Conservation (phyloP, 2,329 filamentous ascomycete species). For the Stemphylium lycopersici region DNA sequence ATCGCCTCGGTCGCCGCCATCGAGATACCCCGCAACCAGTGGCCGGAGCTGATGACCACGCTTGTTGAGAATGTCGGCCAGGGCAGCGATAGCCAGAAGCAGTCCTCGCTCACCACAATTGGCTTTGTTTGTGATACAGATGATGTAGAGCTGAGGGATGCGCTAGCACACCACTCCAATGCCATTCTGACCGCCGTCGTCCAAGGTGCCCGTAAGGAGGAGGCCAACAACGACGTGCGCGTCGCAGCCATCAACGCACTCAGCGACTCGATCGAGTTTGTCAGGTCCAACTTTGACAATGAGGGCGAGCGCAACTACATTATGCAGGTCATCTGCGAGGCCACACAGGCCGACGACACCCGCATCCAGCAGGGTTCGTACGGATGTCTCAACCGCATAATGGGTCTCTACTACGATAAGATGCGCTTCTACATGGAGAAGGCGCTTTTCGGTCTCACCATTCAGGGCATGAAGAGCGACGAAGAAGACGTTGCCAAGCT, state of each 20-base stretch:
- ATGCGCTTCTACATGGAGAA: constrained; percentile 99
- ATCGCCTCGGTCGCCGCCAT: constrained; percentile 93
- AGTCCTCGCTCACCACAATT: constrained; percentile 92
- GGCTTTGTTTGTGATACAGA: constrained; percentile 98
- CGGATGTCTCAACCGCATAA: constrained; percentile 97
- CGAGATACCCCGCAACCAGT: constrained; percentile 91
- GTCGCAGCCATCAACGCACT: constrained; percentile 92
- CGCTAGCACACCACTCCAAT: constrained; percentile 84
- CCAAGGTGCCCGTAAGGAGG: constrained; percentile 95
- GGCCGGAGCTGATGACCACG: constrained; percentile 86
- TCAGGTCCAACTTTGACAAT: constrained; percentile 97
- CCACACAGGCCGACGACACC: constrained; percentile 88
- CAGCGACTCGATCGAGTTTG: constrained; percentile 95
- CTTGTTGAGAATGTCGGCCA: constrained; percentile 92
- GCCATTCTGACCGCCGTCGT: constrained; percentile 97
- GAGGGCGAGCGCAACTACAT: constrained; percentile 99
- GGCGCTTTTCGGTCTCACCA: constrained; percentile 94
- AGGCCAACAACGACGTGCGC: constrained; percentile 88
- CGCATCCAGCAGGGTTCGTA: constrained; percentile 96
- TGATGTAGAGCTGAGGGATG: constrained; percentile 83
- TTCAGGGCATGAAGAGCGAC: constrained; percentile 96
- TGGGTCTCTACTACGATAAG: constrained; percentile 98
- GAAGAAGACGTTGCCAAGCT: constrained; percentile 98
- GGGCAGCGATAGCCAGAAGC: constrained; percentile 87
- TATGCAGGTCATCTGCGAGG: constrained; percentile 99